phyloP scores from a whole-genome alignment of 2,329 filamentous ascomycete genomes.

The Calonectria pseudoturangicola region DNA sequence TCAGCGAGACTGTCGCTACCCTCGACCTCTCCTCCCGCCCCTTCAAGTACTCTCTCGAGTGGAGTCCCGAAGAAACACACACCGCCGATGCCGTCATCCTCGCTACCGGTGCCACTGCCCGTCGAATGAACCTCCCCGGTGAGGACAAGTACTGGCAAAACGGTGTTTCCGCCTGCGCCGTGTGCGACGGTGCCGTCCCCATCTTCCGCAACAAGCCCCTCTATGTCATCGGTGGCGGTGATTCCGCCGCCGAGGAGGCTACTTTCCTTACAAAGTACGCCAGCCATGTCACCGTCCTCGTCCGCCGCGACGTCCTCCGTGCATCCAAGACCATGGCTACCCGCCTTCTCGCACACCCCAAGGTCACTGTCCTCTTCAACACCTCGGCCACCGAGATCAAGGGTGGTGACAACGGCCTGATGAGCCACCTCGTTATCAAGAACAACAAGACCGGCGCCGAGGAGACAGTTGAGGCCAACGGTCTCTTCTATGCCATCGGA shows the following conservation, averaged over 20 bases:
- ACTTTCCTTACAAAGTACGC: conserved; percentile 99
- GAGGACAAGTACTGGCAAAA: conserved; percentile 99
- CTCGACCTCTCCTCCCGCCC: conserved; percentile 89
- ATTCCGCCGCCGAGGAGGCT: conserved; percentile 97
- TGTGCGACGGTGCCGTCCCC: conserved; percentile 96
- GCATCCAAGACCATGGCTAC: conserved; percentile 95
- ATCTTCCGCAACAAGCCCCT: conserved; percentile 98
- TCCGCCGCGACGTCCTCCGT: conserved; percentile 89
- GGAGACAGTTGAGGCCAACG: conserved; percentile 91
- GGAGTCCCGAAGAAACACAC: conserved; percentile 86
- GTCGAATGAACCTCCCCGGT: conserved; percentile 86
- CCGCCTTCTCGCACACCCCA: conserved; percentile 86
- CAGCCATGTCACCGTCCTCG: conserved; percentile 94
- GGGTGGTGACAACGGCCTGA: conserved; percentile 89
- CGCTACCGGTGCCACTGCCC: conserved; percentile 94
- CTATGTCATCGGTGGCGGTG: conserved; percentile 96
- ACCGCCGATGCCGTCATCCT: conserved; percentile 96
- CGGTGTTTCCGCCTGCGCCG: conserved; percentile 95
- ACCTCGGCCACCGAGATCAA: conserved; percentile 87
- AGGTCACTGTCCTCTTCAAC: conserved; percentile 94
- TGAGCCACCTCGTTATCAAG: conserved; percentile 91
- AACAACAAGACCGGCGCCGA: conserved; percentile 84
- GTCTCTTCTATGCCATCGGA: conserved; percentile 97
- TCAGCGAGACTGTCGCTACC: conserved; percentile 92
- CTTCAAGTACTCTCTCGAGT: conserved; percentile 96